Percentiles rank a stretch among this genome's conserved stretches.
Evolutionary conservation across 108 stramenopile genomes (phyloP).

Genomic region (Skeletonema costatum): DNA sequence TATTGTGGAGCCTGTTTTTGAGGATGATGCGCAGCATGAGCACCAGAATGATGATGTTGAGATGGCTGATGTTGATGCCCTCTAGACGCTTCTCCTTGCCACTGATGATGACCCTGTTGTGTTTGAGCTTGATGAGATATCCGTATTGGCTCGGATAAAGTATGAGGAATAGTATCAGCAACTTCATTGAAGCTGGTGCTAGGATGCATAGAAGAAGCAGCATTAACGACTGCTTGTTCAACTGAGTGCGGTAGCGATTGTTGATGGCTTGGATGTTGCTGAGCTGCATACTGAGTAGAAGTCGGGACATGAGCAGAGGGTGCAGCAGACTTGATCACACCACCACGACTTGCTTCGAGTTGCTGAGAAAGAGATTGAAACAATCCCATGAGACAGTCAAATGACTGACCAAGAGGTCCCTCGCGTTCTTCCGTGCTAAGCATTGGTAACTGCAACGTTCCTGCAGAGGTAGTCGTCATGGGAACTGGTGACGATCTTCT

Average conservation of each 20-base stretch:
- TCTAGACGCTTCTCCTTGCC: background rate
- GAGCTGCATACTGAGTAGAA: constrained; percentile 1
- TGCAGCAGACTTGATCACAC: constrained; percentile 21
- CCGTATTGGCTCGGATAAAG: constrained; percentile 2
- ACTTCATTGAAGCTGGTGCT: constrained; percentile 27
- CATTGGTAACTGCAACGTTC: constrained; percentile 61
- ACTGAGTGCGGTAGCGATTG: background rate
- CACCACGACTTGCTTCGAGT: constrained; percentile 58
- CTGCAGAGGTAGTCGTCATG: background rate
- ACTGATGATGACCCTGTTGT: background rate
- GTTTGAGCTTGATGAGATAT: background rate
- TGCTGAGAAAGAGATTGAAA: constrained; percentile 81
- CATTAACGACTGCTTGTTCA: constrained; percentile 27
- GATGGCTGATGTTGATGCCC: background rate
- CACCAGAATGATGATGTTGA: background rate
- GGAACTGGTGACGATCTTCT: constrained; percentile 7
- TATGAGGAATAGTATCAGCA: constrained; percentile 27
- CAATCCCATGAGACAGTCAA: constrained; percentile 85
- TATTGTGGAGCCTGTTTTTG: background rate
- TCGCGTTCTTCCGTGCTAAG: constrained; percentile 75
- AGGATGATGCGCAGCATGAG: background rate
- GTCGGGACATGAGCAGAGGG: background rate
- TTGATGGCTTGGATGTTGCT: background rate
- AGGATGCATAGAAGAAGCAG: constrained; percentile 17
- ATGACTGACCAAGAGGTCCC: constrained; percentile 74